phyloP scores from a whole-genome alignment of 140 eudicot species.

The Cichorium intybus region DNA sequence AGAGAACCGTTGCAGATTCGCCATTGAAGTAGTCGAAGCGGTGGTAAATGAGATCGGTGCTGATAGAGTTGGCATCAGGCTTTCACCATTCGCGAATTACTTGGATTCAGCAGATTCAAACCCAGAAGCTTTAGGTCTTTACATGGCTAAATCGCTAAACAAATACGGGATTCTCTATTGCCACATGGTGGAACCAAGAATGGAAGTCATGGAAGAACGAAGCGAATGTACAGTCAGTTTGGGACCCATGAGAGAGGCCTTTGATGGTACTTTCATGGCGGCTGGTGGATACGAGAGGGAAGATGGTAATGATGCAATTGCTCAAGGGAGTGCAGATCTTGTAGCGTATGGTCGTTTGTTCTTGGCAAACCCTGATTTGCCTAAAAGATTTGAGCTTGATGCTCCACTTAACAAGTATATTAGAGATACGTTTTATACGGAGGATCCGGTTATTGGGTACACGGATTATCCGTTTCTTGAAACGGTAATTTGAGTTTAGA shows the following conservation, averaged over 20 bases:
- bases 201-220: slow-evolving; percentile 26
- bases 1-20: slow-evolving; percentile 55
- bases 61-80: slow-evolving; percentile 61
- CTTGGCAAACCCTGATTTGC: slow-evolving; percentile 75
- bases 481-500: neutral
- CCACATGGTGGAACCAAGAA: slow-evolving; percentile 66
- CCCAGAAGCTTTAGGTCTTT: slow-evolving; percentile 49
- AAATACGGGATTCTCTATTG: slow-evolving; percentile 48
- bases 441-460: slow-evolving; percentile 52
- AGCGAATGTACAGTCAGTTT: slow-evolving; percentile 30
- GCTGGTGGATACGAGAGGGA: slow-evolving; percentile 52
- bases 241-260: slow-evolving; percentile 47
- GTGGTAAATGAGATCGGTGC: slow-evolving; percentile 52
- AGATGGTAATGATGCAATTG: slow-evolving; percentile 51
- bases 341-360: slow-evolving; percentile 63
- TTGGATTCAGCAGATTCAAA: slow-evolving; percentile 50
- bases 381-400: slow-evolving; percentile 50
- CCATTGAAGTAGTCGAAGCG: slow-evolving; percentile 44
- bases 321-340: slow-evolving; percentile 50
- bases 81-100: slow-evolving; percentile 48
- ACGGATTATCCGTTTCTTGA: slow-evolving; percentile 69
- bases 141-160: slow-evolving; percentile 48
- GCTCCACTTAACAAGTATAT: slow-evolving; percentile 55
- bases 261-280: slow-evolving; percentile 50
- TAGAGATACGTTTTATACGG: slow-evolving; percentile 42